Conservation (phyloP, 108 stramenopile species). For the Cyclotella cryptica region DNA sequence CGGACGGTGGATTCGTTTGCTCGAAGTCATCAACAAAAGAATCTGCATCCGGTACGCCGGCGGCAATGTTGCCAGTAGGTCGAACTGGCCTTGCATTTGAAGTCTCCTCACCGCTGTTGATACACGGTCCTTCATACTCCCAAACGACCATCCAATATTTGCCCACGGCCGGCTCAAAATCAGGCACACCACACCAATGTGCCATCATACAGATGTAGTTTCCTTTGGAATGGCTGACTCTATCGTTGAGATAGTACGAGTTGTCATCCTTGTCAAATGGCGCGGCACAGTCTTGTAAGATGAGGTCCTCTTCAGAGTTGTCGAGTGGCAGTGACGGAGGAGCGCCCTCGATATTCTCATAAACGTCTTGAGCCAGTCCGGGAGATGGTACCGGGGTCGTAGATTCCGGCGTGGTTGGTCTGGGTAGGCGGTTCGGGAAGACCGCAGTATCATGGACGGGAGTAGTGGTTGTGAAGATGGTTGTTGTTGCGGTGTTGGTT, state of each 20-base stretch:
- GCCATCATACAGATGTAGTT: constrained; percentile 19
- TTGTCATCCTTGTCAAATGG: background rate
- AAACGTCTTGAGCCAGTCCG: background rate
- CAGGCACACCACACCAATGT: constrained; percentile 9
- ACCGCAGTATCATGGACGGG: too few species aligned
- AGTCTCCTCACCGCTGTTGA: background rate
- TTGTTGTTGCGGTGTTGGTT: background rate
- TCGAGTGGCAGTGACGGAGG: background rate
- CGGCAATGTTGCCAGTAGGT: background rate
- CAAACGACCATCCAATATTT: constrained; percentile 32
- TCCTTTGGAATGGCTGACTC: constrained; percentile 10
- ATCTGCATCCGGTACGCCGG: background rate
- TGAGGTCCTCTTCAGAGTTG: background rate
- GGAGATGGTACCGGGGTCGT: too few species aligned
- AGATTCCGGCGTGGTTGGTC: too few species aligned
- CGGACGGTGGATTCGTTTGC: too few species aligned
- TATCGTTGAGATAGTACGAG: constrained; percentile 13
- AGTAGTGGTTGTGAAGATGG: too few species aligned
- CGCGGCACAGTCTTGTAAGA: constrained; percentile 1
- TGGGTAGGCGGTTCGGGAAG: too few species aligned
- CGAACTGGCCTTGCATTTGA: background rate
- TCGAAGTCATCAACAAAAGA: too few species aligned
- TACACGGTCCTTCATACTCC: constrained; percentile 20
- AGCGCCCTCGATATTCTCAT: background rate
- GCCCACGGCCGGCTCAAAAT: constrained; percentile 24